A percentile compares a stretch with the other conserved stretches of the same genome.
Evolutionary conservation across 768 basidiomycete species (phyloP).

Genomic region (Podaxis pistillaris): DNA sequence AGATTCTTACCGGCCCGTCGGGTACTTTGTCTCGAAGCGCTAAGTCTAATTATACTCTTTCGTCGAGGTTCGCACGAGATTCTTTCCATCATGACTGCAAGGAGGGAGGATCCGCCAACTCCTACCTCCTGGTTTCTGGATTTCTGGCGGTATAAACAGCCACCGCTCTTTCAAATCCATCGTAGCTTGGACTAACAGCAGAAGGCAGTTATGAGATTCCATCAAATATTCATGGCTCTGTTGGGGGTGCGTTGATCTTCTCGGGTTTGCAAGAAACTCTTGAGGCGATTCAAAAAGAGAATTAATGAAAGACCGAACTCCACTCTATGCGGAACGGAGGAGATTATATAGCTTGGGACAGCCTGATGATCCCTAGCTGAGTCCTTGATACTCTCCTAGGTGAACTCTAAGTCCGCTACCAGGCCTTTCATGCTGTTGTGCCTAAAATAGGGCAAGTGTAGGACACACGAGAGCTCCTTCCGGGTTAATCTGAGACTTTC

Average conservation of each 20-base stretch:
- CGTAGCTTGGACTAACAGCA: slow-evolving; percentile 26
- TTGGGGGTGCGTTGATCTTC: slow-evolving; percentile 27
- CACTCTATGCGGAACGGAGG: no score
- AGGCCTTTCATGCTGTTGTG: slow-evolving; percentile 51
- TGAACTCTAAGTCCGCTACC: slow-evolving; percentile 46
- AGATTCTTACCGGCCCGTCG: slow-evolving; percentile 9
- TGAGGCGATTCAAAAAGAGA: no score
- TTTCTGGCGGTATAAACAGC: slow-evolving; percentile 4
- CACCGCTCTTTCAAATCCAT: slow-evolving; percentile 26
- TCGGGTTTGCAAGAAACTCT: slow-evolving; percentile 13
- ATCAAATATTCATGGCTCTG: slow-evolving; percentile 31
- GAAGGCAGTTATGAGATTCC: slow-evolving; percentile 29
- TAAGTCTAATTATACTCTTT: neutral
- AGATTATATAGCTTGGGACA: slow-evolving; percentile 32
- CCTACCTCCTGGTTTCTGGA: neutral
- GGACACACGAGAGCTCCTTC: slow-evolving; percentile 54
- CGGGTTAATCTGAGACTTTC: slow-evolving; percentile 41
- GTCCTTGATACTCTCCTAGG: slow-evolving; percentile 15
- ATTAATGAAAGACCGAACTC: no score
- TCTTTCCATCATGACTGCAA: neutral
- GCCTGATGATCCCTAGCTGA: no score
- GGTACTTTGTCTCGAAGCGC: neutral
- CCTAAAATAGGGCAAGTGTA: neutral
- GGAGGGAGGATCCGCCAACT: neutral
- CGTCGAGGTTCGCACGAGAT: neutral